These are phyloP conservation scores for Schizochytrium sp. DNA, from an alignment of 108 stramenopile species.

Conservation along the genomic window DNA sequence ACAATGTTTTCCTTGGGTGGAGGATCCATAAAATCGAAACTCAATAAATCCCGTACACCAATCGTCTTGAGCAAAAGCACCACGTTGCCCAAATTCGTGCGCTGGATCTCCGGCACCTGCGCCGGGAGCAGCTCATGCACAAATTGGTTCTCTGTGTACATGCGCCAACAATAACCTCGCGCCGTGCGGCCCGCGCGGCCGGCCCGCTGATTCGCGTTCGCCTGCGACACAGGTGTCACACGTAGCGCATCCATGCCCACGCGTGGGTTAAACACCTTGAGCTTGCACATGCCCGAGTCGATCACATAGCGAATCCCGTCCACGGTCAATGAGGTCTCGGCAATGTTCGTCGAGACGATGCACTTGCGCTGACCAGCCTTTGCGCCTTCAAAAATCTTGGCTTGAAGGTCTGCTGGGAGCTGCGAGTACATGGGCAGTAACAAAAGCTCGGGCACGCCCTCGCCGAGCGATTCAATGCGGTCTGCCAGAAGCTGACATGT, in stretches of 20 bases:
- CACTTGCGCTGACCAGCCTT: constrained; percentile 79
- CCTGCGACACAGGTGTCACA: constrained; percentile 86
- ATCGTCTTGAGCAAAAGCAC: constrained; percentile 92
- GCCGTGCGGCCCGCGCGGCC: constrained; percentile 95
- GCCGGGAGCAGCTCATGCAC: constrained; percentile 85
- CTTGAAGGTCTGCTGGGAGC: constrained; percentile 93
- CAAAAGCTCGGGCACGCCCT: constrained; percentile 42
- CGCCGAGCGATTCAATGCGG: not conserved
- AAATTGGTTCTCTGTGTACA: constrained; percentile 92
- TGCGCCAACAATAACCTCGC: constrained; percentile 87
- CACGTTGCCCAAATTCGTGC: constrained; percentile 96
- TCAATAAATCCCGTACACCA: constrained; percentile 78
- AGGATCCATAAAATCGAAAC: constrained; percentile 97
- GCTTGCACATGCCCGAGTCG: constrained; percentile 91
- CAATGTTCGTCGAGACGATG: constrained; percentile 96
- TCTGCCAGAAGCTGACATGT: constrained; percentile 19
- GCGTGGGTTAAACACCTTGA: constrained; percentile 98
- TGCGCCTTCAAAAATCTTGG: constrained; percentile 91
- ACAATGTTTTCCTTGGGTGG: constrained; percentile 94
- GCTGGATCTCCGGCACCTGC: constrained; percentile 93
- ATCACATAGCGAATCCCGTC: constrained; percentile 90
- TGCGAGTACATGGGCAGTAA: constrained; percentile 96
- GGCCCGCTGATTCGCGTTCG: constrained; percentile 92
- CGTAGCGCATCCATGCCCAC: constrained; percentile 98
- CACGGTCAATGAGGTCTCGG: constrained; percentile 94